Evolutionary conservation across 306 rosid genomes (phyloP), one percentile per base, ranked within the genome.

Genomic region (Cyamopsis tetragonoloba): DNA sequence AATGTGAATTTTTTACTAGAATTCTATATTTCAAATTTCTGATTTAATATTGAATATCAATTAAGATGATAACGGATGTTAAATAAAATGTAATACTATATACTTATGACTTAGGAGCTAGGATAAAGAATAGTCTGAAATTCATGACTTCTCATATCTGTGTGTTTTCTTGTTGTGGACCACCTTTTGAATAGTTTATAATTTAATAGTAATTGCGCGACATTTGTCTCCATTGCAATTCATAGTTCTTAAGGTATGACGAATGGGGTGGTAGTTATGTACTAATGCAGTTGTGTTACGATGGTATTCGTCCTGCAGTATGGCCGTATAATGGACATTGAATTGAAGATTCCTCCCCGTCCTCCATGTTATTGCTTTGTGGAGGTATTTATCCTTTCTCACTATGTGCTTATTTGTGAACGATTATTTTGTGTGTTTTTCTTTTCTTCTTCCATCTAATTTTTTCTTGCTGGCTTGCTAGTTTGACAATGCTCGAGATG

Each of bases 301-400:
- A 46, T 73, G 48, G 4, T 79, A 24, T 71, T 79, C 28, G 24
- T 32, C 38, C 56, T 81, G 70, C 92, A 95, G 99, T 95, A 95
- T 88, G 99, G 99, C 44, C 99, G 96, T 15, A 83, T 95, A 27
- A 66, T 95, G 81, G 99, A 95, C 72, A 79, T 95, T 61, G 99
- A 95, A 72, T 72, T 95, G 84, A 95, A 95, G 89, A 62, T 95
- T 72, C 99, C 99, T 3, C 97, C 97, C 1, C 96, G 95, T 46
- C 99, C 99, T 65, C 99, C 99, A 2, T 86, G 97, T 75, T 95
- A 86, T 70, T 90, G 91, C 57, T 95, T 95, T 79, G 99, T 95
- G 68, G 99, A 95, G 99, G 99, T 93, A 83, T 28, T 67, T 24
- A 26, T 53, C 31, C 3, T n/a, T 3, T 20, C 2, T 60, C 13